Conservation (phyloP, 305 asterid genomes). For the Plantago rigida region DNA sequence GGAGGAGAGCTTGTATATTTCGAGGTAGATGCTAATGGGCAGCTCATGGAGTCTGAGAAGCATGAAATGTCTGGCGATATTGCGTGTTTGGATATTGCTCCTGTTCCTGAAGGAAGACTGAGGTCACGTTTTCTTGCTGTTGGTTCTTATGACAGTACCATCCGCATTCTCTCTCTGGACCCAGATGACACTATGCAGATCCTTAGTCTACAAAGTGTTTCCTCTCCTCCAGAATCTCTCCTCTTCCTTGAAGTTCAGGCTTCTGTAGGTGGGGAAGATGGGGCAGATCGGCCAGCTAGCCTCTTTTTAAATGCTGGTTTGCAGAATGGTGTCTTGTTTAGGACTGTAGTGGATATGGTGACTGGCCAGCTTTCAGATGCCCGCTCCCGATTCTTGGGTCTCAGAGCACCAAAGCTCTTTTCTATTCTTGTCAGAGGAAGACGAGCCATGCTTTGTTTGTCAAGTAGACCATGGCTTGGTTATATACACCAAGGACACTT, state of each 20-base stretch:
- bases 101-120: conserved; percentile 97
- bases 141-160: conserved; percentile 93
- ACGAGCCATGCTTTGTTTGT: conserved; percentile 92
- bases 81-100: conserved; percentile 97
- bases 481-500: conserved; percentile 97
- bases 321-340: conserved; percentile 83
- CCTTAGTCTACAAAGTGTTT: conserved; percentile 89
- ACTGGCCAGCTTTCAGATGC: conserved; percentile 98
- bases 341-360: conserved; percentile 98
- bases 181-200: conserved; percentile 97
- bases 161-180: conserved; percentile 83
- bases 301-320: conserved; percentile 89
- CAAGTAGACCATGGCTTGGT: conserved; percentile 98
- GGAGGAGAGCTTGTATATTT: conserved; percentile 97
- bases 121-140: conserved; percentile 96
- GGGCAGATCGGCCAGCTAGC: conserved; percentile 98
- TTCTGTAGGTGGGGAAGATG: conserved; percentile 93
- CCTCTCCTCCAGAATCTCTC: conserved; percentile 93
- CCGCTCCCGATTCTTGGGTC: conserved; percentile 92
- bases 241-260: conserved; percentile 97
- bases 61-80: conserved; percentile 99
- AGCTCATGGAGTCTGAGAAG: conserved; percentile 94
- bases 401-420: conserved; percentile 86
- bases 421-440: conserved; percentile 79
- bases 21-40: conserved; percentile 96